Base-by-base conservation (phyloP, 768 basidiomycete genomes). In the Mycena belliarum region DNA sequence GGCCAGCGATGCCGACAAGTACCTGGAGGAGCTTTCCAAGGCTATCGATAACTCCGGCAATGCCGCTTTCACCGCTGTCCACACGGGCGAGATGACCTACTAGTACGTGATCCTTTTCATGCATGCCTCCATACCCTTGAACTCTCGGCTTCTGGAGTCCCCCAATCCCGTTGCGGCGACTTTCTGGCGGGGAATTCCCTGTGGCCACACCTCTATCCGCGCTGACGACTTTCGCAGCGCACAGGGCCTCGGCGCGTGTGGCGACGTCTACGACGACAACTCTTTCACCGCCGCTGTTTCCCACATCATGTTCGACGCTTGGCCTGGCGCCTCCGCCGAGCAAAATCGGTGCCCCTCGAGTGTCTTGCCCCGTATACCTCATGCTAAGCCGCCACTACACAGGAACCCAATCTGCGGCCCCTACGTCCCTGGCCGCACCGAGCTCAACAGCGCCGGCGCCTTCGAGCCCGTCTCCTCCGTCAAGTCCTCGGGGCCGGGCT, bases 391-490 rank as follows among this genome's bases (percentile, higher is more conserved):
- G 8, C 10, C 16, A 10, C 16, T 7, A 5, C 16, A 32, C 35
- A 12, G 68, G n/a, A 71, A 70, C 62, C 68, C 70, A 14, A 70
- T 69, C 47, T 71, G 69, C 41, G 70, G 70, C 6, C 69, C 70
- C 16, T 71, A 63, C 52, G 68, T 69, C 26, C 59, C 65, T 1
- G 70, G 69, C 1, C 68, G 69, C 28, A 62, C 62, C 35, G 32
- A 57, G 1, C 24, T 70, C 54, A 58, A 55, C 46, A 10, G n/a
- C 9, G 47, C 60, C 1, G 70, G 70, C 18, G 20, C 23, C 21
- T 61, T 69, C 37, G n/a, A n/a, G n/a, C n/a, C n/a, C n/a, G 56
- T 66, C 25, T 58, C 68, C 18, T 55, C 61, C 41, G 47, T 69
- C 56, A 29, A 49, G 37, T 58, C 61, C 38, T 54, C 50, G 5